These are phyloP conservation scores for Umbelopsis sp. DNA, from an alignment of 192 early-diverging fungal species.

Conservation along the genomic window DNA sequence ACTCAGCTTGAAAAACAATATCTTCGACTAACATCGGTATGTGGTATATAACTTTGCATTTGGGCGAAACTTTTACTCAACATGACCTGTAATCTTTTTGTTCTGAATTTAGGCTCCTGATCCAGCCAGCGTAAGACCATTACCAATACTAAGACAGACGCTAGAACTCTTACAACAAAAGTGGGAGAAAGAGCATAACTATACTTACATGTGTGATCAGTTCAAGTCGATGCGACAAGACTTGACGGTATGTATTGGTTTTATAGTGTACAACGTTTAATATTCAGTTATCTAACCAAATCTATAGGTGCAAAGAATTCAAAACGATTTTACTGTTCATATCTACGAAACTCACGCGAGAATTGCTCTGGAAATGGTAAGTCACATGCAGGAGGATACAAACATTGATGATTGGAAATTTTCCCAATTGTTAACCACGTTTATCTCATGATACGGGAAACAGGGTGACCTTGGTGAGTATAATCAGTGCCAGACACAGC, in stretches of 20 bases:
- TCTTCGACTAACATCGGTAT: conserved; percentile 86
- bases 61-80: neutral
- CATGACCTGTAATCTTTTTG: too few relatives aligned
- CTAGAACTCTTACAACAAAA: conserved; percentile 74
- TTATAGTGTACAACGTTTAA: neutral
- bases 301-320: conserved; percentile 84
- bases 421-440: neutral
- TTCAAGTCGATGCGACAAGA: conserved; percentile 97
- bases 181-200: conserved; percentile 87
- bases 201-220: conserved; percentile 96
- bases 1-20: conserved; percentile 89
- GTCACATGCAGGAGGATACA: neutral
- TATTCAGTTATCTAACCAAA: neutral
- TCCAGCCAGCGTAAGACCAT: conserved; percentile 88
- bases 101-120: conserved; percentile 69
- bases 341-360: conserved; percentile 96
- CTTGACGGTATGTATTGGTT: conserved; percentile 70
- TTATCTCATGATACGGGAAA: neutral
- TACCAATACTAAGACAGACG: conserved; percentile 73
- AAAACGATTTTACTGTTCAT: conserved; percentile 89
- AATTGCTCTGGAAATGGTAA: conserved; percentile 92
- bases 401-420: neutral
- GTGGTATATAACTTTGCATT: conserved; percentile 18
- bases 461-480: conserved; percentile 95
- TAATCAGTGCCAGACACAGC: conserved; percentile 96